These are phyloP conservation scores for Melastoma candidum DNA, from an alignment of 441 rosid genomes.

Conservation along the genomic window DNA sequence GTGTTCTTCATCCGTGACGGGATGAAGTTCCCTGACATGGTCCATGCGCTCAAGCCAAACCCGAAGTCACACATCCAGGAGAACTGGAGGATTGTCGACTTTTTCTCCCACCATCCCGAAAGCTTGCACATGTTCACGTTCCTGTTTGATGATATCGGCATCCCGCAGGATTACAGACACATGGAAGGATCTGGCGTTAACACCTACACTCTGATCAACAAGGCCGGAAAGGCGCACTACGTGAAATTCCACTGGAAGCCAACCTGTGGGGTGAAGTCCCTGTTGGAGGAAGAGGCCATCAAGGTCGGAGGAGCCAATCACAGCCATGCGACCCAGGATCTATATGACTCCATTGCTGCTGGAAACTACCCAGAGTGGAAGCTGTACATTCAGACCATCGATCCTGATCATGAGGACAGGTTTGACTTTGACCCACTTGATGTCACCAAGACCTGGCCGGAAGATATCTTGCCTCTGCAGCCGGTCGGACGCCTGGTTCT, in stretches of 20 bases:
- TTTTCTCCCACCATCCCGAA: constrained; percentile 76
- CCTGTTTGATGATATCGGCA: constrained; percentile 81
- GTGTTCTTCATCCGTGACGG: constrained; percentile 91
- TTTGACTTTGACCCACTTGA: constrained; percentile 93
- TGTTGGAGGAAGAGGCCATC: constrained; percentile 82
- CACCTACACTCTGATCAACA: constrained; percentile 71
- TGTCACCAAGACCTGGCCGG: constrained; percentile 96
- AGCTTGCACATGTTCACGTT: constrained; percentile 82
- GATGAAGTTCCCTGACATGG: constrained; percentile 91
- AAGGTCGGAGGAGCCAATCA: constrained; percentile 90
- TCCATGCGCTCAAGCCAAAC: constrained; percentile 86
- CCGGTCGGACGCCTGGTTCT: constrained; percentile 97
- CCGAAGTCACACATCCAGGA: constrained; percentile 94
- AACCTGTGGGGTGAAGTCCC: constrained; percentile 71
- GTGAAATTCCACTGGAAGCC: constrained; percentile 97
- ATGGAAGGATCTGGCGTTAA: constrained; percentile 91
- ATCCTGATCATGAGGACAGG: constrained; percentile 71
- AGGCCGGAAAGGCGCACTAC: constrained; percentile 66
- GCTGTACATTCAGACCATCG: constrained; percentile 77
- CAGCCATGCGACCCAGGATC: constrained; percentile 94
- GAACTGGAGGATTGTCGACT: constrained; percentile 35
- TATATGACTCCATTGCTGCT: constrained; percentile 76
- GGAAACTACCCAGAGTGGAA: constrained; percentile 94
- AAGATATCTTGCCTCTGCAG: constrained; percentile 79
- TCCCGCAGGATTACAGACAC: constrained; percentile 95